Evolutionary conservation across 352 stramenopile genomes (phyloP).

Genomic region (Phytophthora melonis): DNA sequence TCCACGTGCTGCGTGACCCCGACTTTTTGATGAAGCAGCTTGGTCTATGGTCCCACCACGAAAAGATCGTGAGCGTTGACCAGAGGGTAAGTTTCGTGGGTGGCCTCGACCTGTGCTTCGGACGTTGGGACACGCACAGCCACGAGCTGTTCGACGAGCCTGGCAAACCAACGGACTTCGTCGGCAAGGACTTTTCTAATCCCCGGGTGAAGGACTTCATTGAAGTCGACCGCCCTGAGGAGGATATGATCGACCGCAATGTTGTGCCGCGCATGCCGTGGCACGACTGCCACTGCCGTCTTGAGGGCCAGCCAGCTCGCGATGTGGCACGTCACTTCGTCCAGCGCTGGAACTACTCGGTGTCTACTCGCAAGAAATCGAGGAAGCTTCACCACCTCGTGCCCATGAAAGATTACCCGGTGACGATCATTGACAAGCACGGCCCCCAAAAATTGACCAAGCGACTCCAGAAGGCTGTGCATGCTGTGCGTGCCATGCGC

Average conservation of each 20-base stretch:
- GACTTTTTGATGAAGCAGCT: slow-evolving; percentile 91
- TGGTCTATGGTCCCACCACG: slow-evolving; percentile 92
- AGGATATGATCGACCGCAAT: slow-evolving; percentile 82
- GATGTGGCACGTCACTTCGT: slow-evolving; percentile 90
- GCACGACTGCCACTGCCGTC: slow-evolving; percentile 86
- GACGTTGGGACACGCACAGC: slow-evolving; percentile 81
- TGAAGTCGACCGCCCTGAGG: slow-evolving; percentile 75
- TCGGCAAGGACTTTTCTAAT: slow-evolving; percentile 90
- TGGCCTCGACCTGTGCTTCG: slow-evolving; percentile 91
- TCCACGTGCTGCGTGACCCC: slow-evolving; percentile 90
- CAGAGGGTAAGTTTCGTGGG: slow-evolving; percentile 91
- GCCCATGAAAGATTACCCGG: slow-evolving; percentile 74
- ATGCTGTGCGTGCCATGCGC: slow-evolving; percentile 63
- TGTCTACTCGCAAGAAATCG: slow-evolving; percentile 84
- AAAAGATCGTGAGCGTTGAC: slow-evolving; percentile 94
- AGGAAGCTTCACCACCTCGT: slow-evolving; percentile 78
- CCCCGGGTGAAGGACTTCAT: slow-evolving; percentile 88
- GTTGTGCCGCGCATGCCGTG: slow-evolving; percentile 84
- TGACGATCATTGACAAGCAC: slow-evolving; percentile 45
- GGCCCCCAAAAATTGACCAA: slow-evolving; percentile 55
- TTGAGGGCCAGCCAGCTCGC: slow-evolving; percentile 79
- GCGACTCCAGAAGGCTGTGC: slow-evolving; percentile 73
- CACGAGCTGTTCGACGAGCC: slow-evolving; percentile 80
- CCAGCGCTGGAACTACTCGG: slow-evolving; percentile 90
- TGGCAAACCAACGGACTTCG: slow-evolving; percentile 60